Conservation (phyloP, 2,329 filamentous ascomycete species). For the Hypoxylon sp. region DNA sequence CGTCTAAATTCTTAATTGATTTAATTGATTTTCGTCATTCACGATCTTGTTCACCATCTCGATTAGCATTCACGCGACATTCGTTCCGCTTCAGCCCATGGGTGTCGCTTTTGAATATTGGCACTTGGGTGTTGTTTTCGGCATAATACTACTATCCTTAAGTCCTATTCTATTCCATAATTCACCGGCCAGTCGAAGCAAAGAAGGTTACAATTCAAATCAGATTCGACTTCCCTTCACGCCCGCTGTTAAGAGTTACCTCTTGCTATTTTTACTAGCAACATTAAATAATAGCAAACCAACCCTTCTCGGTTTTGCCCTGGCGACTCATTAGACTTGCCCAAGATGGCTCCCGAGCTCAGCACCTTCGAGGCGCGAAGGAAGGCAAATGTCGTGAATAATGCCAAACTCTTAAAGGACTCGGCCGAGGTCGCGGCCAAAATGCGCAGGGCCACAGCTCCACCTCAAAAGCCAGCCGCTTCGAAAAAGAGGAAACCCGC, state of each 20-base stretch:
- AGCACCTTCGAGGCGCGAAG: slow-evolving; percentile 91
- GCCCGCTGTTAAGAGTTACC: neutral
- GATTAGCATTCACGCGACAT: slow-evolving; percentile 40
- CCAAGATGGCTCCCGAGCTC: slow-evolving; percentile 69
- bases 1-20: slow-evolving; percentile 22
- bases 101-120: neutral
- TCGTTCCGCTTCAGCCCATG: neutral
- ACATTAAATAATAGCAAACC: neutral
- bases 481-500: slow-evolving; percentile 58
- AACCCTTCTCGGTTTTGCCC: neutral
- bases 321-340: slow-evolving; percentile 25
- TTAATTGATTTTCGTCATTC: slow-evolving; percentile 40
- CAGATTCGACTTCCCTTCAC: slow-evolving; percentile 8
- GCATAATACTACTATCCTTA: neutral
- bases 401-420: slow-evolving; percentile 81
- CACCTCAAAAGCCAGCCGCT: slow-evolving; percentile 61
- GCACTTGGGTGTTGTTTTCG: neutral
- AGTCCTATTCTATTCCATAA: neutral
- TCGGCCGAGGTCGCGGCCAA: slow-evolving; percentile 80
- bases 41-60: neutral
- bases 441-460: slow-evolving; percentile 72
- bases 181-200: neutral
- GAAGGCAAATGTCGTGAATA: slow-evolving; percentile 89
- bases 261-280: neutral
- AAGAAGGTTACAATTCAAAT: slow-evolving; percentile 7